These are phyloP conservation scores for Onygena corvina DNA, from an alignment of 2,329 filamentous ascomycete species.

Conservation along the genomic window DNA sequence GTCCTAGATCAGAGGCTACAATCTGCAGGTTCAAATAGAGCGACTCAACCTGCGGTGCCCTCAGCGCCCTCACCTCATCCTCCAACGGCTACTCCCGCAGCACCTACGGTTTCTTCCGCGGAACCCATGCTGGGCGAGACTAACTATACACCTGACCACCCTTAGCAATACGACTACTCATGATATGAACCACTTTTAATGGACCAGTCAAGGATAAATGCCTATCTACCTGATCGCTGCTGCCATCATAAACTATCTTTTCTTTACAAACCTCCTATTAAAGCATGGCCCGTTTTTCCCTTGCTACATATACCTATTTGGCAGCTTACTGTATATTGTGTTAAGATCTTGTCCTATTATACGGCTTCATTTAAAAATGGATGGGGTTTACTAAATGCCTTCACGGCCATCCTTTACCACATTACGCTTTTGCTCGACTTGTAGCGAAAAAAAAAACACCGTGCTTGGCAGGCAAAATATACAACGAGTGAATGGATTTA, in stretches of 20 bases:
- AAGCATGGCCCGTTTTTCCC: background rate
- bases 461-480: background rate
- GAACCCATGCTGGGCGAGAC: slow-evolving; percentile 55
- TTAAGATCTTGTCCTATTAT: background rate
- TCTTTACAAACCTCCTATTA: too few relatives aligned
- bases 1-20: slow-evolving; percentile 85
- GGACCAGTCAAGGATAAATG: background rate
- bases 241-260: background rate
- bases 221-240: background rate
- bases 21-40: slow-evolving; percentile 55
- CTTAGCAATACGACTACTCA: slow-evolving; percentile 15
- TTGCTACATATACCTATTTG: background rate
- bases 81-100: slow-evolving; percentile 41
- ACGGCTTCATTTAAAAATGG: background rate
- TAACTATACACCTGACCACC: slow-evolving; percentile 54
- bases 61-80: slow-evolving; percentile 40
- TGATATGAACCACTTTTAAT: background rate
- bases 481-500: background rate
- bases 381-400: background rate
- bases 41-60: slow-evolving; percentile 26
- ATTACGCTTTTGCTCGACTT: background rate
- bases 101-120: slow-evolving; percentile 44
- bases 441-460: background rate
- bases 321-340: background rate
- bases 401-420: background rate